Percentiles rank a stretch among this genome's conserved stretches.
phyloP scores from a whole-genome alignment of 331 rosid genomes.

The Cydonia oblonga region DNA sequence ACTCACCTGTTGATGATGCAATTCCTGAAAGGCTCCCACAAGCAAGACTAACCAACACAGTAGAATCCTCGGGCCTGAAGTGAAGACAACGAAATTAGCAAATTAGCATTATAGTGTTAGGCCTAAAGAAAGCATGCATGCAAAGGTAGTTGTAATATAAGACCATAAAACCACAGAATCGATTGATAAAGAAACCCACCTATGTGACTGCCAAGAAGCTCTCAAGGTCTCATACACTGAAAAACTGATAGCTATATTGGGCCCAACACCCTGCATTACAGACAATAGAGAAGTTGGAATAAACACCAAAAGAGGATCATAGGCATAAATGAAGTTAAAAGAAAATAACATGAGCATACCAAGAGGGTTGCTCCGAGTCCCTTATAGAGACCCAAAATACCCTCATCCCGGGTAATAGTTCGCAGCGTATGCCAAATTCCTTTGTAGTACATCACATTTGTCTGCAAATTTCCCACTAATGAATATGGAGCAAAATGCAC shows the following conservation, averaged over 20 bases:
- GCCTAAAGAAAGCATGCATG: background rate
- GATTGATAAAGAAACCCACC: constrained; percentile 35
- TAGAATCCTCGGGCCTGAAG: constrained; percentile 68
- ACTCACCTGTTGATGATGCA: constrained; percentile 96
- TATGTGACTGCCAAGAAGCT: constrained; percentile 62
- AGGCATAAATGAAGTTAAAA: background rate
- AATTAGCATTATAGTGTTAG: background rate
- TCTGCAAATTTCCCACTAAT: constrained; percentile 45
- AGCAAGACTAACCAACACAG: constrained; percentile 60
- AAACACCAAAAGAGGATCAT: background rate
- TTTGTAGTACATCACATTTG: constrained; percentile 59
- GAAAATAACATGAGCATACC: constrained; percentile 38
- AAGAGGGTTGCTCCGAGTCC: constrained; percentile 96
- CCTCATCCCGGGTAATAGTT: constrained; percentile 80
- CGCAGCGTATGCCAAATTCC: constrained; percentile 73
- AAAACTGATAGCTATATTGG: constrained; percentile 90
- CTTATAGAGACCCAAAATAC: constrained; percentile 78
- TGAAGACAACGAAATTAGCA: constrained; percentile 2
- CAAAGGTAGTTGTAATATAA: background rate
- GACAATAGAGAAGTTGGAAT: constrained; percentile 9
- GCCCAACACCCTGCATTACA: constrained; percentile 80
- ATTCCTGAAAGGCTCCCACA: constrained; percentile 98
- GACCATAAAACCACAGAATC: background rate
- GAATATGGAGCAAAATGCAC: constrained; percentile 8
- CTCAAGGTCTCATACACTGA: constrained; percentile 81